Evolutionary conservation across 148 eudicot species (phyloP), one percentile per base, ranked within the genome.

Genomic region (Linanthus parryae): DNA sequence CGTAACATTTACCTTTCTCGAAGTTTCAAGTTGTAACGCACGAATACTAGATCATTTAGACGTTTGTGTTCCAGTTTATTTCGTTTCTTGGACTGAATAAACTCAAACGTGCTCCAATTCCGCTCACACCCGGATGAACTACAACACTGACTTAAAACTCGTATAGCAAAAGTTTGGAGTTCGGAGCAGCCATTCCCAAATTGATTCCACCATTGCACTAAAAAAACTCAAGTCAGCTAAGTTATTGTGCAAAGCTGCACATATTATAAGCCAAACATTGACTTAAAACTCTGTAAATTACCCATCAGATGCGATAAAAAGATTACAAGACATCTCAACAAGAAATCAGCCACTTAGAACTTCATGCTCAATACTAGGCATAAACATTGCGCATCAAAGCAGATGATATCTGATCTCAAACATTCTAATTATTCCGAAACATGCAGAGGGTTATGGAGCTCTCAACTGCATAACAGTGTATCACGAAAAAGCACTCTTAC

Each of bases 91-190:
- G 7, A 26, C 24, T 46, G 9, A 27, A 44, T 44, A 11, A 44
- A 46, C 33, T 46, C 51, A 46, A 46, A 46, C 26, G 51, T 46
- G 15, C 51, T 46, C 51, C 19, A 46, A 26, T 46, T 46, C 15
- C 51, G 24, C n/a, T 46, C 51, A n/a, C 51, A 26, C n/a, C 51
- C 51, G n/a, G 4, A 23, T 46, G 51, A 12, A 13, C 31, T 25
- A 46, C 18, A 13, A 44, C 48, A 44, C 13, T 44, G 28, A 23
- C 28, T 44, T 0, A 44, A 28, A 1, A 23, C 12, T 22, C 28
- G 28, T 0, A 23, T 23, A 3, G n/a, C 27, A 44, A 44, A 44
- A 3, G 11, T 44, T 13, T 44, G 27, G 8, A 44, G 23, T 11
- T 22, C 48, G 10, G 16, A 15, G 9, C 18, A 44, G 12, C 23